Evolutionary conservation across 176 grass and related monocot species (phyloP).

Genomic region (Pharus latifolius): DNA sequence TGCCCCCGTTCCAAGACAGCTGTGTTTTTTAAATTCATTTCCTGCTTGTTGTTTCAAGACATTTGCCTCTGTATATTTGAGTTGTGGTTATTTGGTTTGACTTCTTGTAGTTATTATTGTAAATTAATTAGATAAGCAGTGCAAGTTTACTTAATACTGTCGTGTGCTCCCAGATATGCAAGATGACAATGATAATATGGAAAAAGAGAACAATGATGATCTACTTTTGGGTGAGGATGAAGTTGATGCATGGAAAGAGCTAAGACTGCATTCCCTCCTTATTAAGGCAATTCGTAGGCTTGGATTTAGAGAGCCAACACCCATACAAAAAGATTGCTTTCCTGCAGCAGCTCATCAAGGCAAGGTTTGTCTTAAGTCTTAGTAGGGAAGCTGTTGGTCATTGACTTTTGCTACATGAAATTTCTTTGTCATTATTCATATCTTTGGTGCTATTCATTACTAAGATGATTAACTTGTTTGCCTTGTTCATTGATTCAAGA

Average conservation of each 20-base stretch:
- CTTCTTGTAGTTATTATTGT: not conserved
- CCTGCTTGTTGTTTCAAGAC: not conserved
- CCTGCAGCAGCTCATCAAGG: constrained; percentile 86
- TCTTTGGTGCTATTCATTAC: not conserved
- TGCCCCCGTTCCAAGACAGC: not conserved
- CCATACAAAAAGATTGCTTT: constrained; percentile 82
- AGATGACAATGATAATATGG: constrained; percentile 9
- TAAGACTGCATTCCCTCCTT: constrained; percentile 79
- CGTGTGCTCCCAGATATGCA: constrained; percentile 7
- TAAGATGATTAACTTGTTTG: not conserved
- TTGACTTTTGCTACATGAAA: not conserved
- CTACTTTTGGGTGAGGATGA: constrained; percentile 65
- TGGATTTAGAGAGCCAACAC: constrained; percentile 81
- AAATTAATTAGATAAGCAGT: not conserved
- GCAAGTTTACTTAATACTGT: not conserved
- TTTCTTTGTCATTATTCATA: not conserved
- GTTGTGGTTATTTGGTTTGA: not conserved
- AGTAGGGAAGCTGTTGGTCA: not conserved
- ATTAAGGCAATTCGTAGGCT: constrained; percentile 55
- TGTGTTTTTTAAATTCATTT: not conserved
- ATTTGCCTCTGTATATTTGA: not conserved
- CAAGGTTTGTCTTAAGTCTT: constrained; percentile 55
- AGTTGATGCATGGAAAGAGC: constrained; percentile 57
- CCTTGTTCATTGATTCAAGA: not conserved
- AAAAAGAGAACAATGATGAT: constrained; percentile 20